Conservation (phyloP, 306 rosid genomes). For the Begonia peltatifolia region DNA sequence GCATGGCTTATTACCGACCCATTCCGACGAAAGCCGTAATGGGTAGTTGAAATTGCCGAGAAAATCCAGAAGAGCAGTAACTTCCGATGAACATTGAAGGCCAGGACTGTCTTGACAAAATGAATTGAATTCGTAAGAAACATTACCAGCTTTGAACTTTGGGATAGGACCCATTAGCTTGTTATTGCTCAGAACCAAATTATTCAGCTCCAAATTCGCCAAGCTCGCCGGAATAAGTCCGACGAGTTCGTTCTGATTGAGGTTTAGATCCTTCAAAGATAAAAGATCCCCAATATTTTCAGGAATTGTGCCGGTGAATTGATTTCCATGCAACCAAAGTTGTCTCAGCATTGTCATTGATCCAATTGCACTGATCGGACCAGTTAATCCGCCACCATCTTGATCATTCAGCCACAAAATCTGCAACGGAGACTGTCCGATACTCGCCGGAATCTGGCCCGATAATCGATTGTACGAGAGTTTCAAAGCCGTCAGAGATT, state of each 20-base stretch:
- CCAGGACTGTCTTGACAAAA: constrained; percentile 57
- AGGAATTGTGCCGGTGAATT: constrained; percentile 52
- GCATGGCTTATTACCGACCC: constrained; percentile 76
- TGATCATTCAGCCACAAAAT: constrained; percentile 76
- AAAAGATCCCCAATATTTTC: constrained; percentile 39
- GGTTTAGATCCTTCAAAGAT: constrained; percentile 59
- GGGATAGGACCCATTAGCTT: constrained; percentile 66
- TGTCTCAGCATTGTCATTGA: constrained; percentile 47
- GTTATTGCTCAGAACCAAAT: constrained; percentile 55
- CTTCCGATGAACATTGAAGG: constrained; percentile 41
- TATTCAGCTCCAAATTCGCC: constrained; percentile 45
- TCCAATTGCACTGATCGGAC: constrained; percentile 43
- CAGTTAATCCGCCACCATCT: constrained; percentile 40
- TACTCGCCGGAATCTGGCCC: constrained; percentile 40
- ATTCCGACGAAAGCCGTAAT: constrained; percentile 32
- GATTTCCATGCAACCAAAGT: constrained; percentile 80
- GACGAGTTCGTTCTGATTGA: constrained; percentile 51
- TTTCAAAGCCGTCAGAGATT: constrained; percentile 43
- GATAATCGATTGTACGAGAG: constrained; percentile 44
- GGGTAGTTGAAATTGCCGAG: constrained; percentile 49
- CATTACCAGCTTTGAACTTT: constrained; percentile 35
- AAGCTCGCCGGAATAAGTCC: constrained; percentile 45
- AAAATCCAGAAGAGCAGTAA: constrained; percentile 43
- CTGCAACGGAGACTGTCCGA: constrained; percentile 47
- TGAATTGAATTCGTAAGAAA: constrained; percentile 32